Evolutionary conservation across 148 eudicot genomes (phyloP).

Genomic region (Rhododendron ovatum): DNA sequence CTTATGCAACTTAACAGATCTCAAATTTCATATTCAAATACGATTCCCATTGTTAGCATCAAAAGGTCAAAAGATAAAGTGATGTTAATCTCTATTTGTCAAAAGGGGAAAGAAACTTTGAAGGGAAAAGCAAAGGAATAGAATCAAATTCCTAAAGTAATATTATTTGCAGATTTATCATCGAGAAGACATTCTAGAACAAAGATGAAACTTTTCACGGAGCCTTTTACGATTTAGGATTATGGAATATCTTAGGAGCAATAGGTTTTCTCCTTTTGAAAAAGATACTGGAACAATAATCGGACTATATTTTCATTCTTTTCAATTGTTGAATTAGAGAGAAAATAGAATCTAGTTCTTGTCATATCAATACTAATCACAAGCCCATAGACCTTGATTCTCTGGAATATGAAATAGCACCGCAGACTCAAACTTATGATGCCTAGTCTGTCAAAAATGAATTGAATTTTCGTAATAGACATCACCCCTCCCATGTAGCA

Average conservation of each 20-base stretch:
- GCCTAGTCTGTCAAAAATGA: not conserved
- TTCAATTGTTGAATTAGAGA: not conserved
- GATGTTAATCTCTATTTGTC: conserved; percentile 5
- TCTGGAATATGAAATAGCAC: not conserved
- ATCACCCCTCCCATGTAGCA: not conserved
- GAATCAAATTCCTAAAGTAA: conserved; percentile 12
- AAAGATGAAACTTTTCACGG: conserved; percentile 1
- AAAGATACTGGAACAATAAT: not conserved
- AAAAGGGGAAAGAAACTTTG: not conserved
- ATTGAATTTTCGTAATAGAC: not conserved
- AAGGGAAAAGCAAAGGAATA: conserved; percentile 1
- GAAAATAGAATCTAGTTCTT: not conserved
- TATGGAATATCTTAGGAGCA: not conserved
- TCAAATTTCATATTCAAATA: conserved; percentile 1
- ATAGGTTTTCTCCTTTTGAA: not conserved
- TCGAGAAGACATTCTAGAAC: not conserved
- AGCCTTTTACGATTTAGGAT: not conserved
- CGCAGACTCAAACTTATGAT: not conserved
- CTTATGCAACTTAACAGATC: not conserved
- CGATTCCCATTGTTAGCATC: conserved; percentile 5
- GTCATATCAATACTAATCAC: not conserved
- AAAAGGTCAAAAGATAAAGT: not conserved
- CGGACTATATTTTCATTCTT: not conserved
- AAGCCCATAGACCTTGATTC: not conserved
- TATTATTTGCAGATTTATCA: not conserved